Base-by-base conservation (phyloP, 176 grass and related monocot genomes). In the Metroxylon sagu region DNA sequence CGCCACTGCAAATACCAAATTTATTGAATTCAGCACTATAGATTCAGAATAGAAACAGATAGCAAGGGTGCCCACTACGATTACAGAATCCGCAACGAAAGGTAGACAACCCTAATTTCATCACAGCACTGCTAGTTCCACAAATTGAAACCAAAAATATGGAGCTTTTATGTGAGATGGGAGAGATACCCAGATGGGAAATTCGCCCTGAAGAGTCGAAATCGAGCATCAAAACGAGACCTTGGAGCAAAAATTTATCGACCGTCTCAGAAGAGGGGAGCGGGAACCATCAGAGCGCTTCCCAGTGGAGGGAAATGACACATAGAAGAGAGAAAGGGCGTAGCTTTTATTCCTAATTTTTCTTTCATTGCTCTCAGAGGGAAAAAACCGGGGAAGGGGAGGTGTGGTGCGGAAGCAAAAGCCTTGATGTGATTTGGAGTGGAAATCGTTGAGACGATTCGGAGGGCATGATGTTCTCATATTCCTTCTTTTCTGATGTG, bases 201-300 rank as follows among this genome's bases (percentile, higher is more conserved):
- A 68, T 66, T 52, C 12, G 59, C n/a, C 21, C 60, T 2, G 2
- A 39, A 29, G 64, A 79, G 71, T 15, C 17, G 53, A 76, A 79
- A 72, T 71, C 71, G 21, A 30, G 65, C 73, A 63, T 77, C 59
- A 70, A 83, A 55, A 57, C 26, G 57, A 29, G 48, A n/a, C 56
- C 57, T 59, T 82, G 57, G 39, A 19, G 16, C 4, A 25, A 53
- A 35, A 61, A 56, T 49, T 31, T 43, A 50, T 48, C 29, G 31
- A 72, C 4, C 29, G 26, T 26, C 14, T 65, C 10, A 10, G 10
- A 43, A 12, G 8, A 14, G 10, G 35, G 8, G 12, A 17, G 51
- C 21, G 35, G 8, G 12, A 17, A 56, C 21, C 19, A n/a, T 10
- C 72, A 23, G 67, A 62, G 43, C 65, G 79, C 28, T 63, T 57